Evolutionary conservation across 2,329 filamentous ascomycete species (phyloP).

Genomic region (Thyridium curvatum): DNA sequence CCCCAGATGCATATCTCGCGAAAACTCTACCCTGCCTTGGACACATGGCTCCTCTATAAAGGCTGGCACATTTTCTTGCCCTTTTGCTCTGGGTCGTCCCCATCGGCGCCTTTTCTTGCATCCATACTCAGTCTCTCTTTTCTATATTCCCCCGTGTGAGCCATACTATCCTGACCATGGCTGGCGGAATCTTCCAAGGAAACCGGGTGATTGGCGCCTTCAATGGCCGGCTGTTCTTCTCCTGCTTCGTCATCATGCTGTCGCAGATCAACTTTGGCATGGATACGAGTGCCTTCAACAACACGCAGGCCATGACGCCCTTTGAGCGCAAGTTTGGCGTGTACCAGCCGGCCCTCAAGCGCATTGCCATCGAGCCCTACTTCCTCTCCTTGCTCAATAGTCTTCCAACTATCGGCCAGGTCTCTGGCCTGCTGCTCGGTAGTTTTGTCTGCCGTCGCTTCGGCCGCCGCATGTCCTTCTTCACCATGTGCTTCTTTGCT

Average conservation of each 20-base stretch:
- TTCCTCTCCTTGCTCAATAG: constrained; percentile 29
- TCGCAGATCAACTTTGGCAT: constrained; percentile 33
- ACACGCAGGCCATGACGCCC: constrained; percentile 28
- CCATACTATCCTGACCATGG: too few species aligned
- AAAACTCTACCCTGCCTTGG: too few species aligned
- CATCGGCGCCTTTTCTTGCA: too few species aligned
- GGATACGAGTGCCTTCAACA: constrained; percentile 27
- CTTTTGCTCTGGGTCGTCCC: too few species aligned
- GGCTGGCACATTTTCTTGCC: too few species aligned
- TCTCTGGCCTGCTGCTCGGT: constrained; percentile 16
- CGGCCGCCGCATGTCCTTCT: constrained; percentile 27
- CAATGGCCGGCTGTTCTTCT: constrained; percentile 11
- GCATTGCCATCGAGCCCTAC: constrained; percentile 17
- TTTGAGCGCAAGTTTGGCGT: constrained; percentile 26
- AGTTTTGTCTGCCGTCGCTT: constrained; percentile 20
- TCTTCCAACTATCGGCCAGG: constrained; percentile 19
- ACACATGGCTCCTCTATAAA: too few species aligned
- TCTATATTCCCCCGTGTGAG: too few species aligned
- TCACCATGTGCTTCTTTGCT: constrained; percentile 27
- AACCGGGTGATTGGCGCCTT: constrained; percentile 1
- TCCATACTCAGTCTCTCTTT: too few species aligned
- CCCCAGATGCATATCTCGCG: too few species aligned
- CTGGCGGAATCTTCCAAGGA: too few species aligned
- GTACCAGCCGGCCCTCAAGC: constrained; percentile 13
- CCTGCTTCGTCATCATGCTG: constrained; percentile 20